phyloP scores from a whole-genome alignment of 306 rosid genomes.

The Casuarina equisetifolia region DNA sequence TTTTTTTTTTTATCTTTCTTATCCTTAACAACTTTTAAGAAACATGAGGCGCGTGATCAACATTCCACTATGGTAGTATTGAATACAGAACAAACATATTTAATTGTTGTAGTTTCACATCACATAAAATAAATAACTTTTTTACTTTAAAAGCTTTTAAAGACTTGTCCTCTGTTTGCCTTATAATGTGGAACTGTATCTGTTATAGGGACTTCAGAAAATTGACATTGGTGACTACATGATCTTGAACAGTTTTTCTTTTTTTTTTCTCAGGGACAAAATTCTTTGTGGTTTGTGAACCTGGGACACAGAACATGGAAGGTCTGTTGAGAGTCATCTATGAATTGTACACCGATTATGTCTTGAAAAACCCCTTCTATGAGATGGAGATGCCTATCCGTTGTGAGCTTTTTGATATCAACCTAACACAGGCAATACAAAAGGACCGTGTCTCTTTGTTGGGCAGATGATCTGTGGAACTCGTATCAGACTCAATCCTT shows the following conservation, averaged over 20 bases:
- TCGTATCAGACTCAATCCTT: neutral
- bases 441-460: slow-evolving; percentile 82
- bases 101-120: neutral
- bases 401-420: slow-evolving; percentile 88
- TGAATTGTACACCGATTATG: slow-evolving; percentile 80
- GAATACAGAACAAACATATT: neutral
- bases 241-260: too few relatives aligned
- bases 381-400: slow-evolving; percentile 99
- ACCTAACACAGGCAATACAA: slow-evolving; percentile 69
- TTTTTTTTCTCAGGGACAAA: slow-evolving; percentile 63
- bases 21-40: neutral
- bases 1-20: too few relatives aligned
- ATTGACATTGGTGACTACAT: neutral
- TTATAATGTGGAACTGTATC: neutral
- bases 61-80: neutral
- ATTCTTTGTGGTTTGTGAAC: slow-evolving; percentile 82
- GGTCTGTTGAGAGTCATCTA: slow-evolving; percentile 69
- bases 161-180: neutral
- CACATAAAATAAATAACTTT: too few relatives aligned
- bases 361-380: slow-evolving; percentile 92
- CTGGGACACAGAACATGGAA: slow-evolving; percentile 83
- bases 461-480: slow-evolving; percentile 49
- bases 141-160: neutral
- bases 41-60: neutral
- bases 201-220: neutral